Base-by-base conservation (phyloP, 2,329 filamentous ascomycete genomes). In the Tolypocladium ovalisporum region DNA sequence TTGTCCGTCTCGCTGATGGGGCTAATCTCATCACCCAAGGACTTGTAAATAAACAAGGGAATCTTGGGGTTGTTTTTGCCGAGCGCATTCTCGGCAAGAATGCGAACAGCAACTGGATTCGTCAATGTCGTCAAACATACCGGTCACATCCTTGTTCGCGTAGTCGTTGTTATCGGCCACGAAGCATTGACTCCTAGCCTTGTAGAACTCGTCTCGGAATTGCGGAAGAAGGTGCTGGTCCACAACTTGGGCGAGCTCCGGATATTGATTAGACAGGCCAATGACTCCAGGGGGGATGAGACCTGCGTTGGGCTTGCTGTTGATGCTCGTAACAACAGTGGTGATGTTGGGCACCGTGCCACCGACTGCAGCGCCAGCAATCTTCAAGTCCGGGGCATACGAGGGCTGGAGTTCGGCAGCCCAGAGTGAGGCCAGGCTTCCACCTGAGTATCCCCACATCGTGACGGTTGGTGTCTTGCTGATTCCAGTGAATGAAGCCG, bases 1-100 rank as follows among this genome's bases (percentile, higher is more conserved):
- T 58, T 65, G 55, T 81, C 77, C 3, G 74, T 79, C 22, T 75
- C 71, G 4, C 62, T 65, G 3, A 79, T 67, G 2, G 68, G 64
- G 12, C 71, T 75, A 56, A 79, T 64, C 57, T 79, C 71, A 52
- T 51, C 47, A 5, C 47, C 47, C 4, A 34, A 68, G 0, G 76
- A 73, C 61, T 82, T 80, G 64, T 82, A 81, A 1, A 77, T 65
- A 59, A 76, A 78, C 3, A 81, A 53, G 0, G 79, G 79, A 60
- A 79, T 76, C 35, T 70, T 61, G 0, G 79, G 78, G 0, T 71
- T 65, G 1, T 74, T 71, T 44, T 75, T 71, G 13, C 64, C 63
- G 1, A 65, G 63, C 27, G 63, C 60, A 19, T 68, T 61, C 51
- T 67, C 68, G 9, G 68, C 62, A 1, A 63, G 55, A 17, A 68